Evolutionary conservation across 495 filamentous ascomycete species (phyloP).

Genomic region (Xanthoparmelia taractica): DNA sequence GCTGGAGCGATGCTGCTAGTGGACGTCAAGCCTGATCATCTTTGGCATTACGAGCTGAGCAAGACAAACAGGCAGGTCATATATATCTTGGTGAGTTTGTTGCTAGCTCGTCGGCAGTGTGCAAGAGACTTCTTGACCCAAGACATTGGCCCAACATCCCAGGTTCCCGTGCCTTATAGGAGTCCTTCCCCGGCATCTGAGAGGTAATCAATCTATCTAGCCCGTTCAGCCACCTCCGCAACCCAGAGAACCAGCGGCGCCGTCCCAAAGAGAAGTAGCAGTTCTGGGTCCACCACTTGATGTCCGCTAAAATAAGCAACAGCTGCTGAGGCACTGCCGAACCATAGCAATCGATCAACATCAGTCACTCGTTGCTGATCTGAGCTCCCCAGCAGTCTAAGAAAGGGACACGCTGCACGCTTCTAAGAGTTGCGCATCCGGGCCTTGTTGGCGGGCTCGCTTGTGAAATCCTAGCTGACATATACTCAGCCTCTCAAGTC

Average conservation of each 20-base stretch:
- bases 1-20: neutral
- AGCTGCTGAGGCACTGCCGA: neutral
- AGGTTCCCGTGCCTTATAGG: neutral
- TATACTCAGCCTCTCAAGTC: slow-evolving; percentile 2
- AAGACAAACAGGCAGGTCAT: neutral
- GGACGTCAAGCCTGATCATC: neutral
- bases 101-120: neutral
- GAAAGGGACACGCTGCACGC: neutral
- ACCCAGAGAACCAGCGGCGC: neutral
- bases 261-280: neutral
- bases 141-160: neutral
- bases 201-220: neutral
- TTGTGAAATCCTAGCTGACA: neutral
- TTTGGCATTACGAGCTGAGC: neutral
- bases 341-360: neutral
- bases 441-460: neutral
- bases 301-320: neutral
- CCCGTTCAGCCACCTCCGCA: neutral
- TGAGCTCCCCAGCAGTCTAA: neutral
- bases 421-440: neutral
- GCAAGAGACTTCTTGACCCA: neutral
- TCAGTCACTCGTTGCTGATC: neutral
- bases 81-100: neutral
- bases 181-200: neutral
- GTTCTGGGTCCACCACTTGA: neutral